Conservation (phyloP, 129 eudicot species). For the Flaveria ramosissima region DNA sequence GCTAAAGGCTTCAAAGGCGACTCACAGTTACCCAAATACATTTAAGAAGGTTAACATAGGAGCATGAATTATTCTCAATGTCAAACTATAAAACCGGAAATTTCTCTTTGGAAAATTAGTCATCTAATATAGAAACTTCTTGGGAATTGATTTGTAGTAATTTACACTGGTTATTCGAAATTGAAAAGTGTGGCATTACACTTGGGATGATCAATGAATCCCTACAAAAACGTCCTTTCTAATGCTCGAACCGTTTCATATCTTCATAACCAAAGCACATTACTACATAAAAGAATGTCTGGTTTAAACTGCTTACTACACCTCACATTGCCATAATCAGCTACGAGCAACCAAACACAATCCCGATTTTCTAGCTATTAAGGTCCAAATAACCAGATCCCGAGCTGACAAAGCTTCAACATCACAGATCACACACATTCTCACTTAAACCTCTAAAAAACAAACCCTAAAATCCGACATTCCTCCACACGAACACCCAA, state of each 20-base stretch:
- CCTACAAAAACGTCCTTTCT: not conserved
- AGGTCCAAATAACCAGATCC: not conserved
- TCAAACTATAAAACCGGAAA: not conserved
- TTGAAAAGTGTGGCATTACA: not conserved
- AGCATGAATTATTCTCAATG: not conserved
- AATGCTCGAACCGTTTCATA: not conserved
- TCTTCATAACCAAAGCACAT: constrained; percentile 1
- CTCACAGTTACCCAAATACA: not conserved
- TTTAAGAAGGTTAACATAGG: not conserved
- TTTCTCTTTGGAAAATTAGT: not conserved
- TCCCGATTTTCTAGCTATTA: not conserved
- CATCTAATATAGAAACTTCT: not conserved
- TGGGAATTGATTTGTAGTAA: not conserved
- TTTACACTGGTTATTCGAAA: not conserved
- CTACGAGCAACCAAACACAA: too few species aligned
- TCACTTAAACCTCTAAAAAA: not conserved
- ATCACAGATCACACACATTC: constrained; percentile 18
- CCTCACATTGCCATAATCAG: not conserved
- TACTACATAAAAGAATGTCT: not conserved
- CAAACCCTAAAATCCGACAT: not conserved
- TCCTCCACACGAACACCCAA: not conserved
- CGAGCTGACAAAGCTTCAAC: not conserved
- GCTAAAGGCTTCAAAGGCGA: constrained; percentile 2
- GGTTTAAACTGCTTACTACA: not conserved
- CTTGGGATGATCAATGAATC: not conserved